Conservation (phyloP, 257 asterid species). For the Leptodermis oblonga region DNA sequence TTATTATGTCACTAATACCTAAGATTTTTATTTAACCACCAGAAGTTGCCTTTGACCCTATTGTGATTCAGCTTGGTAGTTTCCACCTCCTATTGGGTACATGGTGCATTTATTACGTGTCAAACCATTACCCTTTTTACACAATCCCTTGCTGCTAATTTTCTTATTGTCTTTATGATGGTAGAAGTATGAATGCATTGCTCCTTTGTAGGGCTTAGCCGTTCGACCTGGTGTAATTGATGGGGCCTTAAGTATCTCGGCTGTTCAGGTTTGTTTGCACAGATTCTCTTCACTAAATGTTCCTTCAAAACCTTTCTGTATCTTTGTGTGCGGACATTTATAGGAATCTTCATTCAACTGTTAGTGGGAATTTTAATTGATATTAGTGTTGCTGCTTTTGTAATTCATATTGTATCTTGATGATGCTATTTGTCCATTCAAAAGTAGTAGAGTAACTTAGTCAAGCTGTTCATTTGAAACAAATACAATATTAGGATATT, state of each 20-base stretch:
- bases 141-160: background rate
- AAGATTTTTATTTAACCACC: background rate
- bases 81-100: background rate
- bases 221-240: slow-evolving; percentile 86
- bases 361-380: background rate
- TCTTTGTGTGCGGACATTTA: background rate
- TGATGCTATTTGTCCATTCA: background rate
- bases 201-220: slow-evolving; percentile 66
- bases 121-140: background rate
- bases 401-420: background rate
- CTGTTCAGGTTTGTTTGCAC: slow-evolving; percentile 74
- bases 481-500: background rate
- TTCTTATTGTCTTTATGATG: background rate
- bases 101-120: background rate
- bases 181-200: slow-evolving; percentile 12
- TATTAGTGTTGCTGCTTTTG: background rate
- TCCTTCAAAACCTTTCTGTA: background rate
- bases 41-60: background rate
- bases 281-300: background rate
- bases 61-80: background rate
- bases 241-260: slow-evolving; percentile 98
- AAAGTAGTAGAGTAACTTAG: background rate
- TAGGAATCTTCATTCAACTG: background rate
- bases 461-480: background rate
- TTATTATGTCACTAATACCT: background rate